Conservation (phyloP, 805 yeast species). For the Pichia eremophila region DNA sequence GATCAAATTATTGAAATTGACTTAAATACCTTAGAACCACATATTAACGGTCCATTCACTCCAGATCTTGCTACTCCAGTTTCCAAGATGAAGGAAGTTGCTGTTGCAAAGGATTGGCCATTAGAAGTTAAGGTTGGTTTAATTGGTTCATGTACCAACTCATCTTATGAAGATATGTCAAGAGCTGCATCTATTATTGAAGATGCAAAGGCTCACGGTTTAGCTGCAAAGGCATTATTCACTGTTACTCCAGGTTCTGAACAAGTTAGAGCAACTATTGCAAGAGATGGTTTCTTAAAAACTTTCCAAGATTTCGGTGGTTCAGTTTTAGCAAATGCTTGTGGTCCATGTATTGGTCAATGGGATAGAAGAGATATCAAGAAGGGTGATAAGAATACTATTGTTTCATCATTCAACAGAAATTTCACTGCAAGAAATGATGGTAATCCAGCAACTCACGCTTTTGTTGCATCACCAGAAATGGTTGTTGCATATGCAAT, state of each 20-base stretch:
- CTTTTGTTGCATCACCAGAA: conserved; percentile 97
- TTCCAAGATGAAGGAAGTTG: conserved; percentile 66
- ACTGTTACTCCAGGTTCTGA: conserved; percentile 98
- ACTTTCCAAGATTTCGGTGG: conserved; percentile 85
- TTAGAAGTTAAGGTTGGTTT: conserved; percentile 78
- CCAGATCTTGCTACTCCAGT: conserved; percentile 95
- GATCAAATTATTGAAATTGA: conserved; percentile 89
- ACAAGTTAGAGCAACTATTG: conserved; percentile 94
- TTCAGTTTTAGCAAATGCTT: conserved; percentile 88
- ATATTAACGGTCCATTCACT: conserved; percentile 95
- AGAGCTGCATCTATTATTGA: conserved; percentile 85
- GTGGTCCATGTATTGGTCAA: conserved; percentile 99
- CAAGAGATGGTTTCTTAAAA: conserved; percentile 83
- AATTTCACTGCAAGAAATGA: conserved; percentile 97
- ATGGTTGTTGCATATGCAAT: conserved; percentile 95
- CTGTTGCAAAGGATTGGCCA: conserved; percentile 78
- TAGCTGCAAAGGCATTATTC: conserved; percentile 84
- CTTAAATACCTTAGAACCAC: conserved; percentile 82
- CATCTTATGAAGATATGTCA: conserved; percentile 97
- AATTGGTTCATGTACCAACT: conserved; percentile 97
- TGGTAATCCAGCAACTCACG: conserved; percentile 96
- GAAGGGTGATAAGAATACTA: conserved; percentile 65
- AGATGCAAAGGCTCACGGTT: conserved; percentile 80
- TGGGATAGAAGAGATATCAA: conserved; percentile 88
- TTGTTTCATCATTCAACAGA: conserved; percentile 95